Evolutionary conservation across 23 red algal genomes (phyloP), one percentile per base, ranked within the genome.

Genomic region (Cyanidium caldarium): DNA sequence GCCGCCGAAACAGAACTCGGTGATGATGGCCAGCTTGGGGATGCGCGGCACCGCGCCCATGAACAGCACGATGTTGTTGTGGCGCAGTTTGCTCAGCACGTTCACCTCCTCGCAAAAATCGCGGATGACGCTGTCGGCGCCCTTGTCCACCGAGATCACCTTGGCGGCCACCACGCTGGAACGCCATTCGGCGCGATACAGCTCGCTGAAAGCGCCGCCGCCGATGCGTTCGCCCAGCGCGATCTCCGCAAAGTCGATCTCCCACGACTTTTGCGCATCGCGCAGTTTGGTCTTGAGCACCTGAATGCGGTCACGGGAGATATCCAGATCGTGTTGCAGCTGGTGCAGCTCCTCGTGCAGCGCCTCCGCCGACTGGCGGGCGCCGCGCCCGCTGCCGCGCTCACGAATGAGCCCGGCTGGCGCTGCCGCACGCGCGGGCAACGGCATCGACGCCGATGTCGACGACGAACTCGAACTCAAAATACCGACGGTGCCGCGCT

Each of bases 1-100:
- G 17, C 89, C 89, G 43, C 89, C 89, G 68, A 85, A 77, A 56
- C 89, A 94, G 74, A 94, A 94, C 67, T 94, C 89, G n/a, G 89
- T 94, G 57, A 94, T 67, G 35, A 94, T 94, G 57, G 69, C 82
- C 29, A 94, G 46, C 35, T 83, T 57, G 12, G 89, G 89, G 46
- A 73, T 67, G 7, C 75, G 71, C 17, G 79, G 75, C 37, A 77
- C 81, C 35, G 89, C 89, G 2, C 77, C 89, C 39, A 94, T 57
- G 58, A 94, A 94, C 2, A 94, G 80, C 23, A 86, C 77, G 28
- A 94, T 81, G 44, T 94, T 94, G 14, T 77, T 82, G 70, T 94
- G 89, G 23, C 89, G 51, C 23, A 94, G 66, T 68, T 94, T 94
- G 73, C 71, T 84, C 40, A 87, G 19, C 65, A 84, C 77, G 21